Evolutionary conservation across 371 early-diverging fungal genomes (phyloP).

Genomic region (Rhizopus delemar): DNA sequence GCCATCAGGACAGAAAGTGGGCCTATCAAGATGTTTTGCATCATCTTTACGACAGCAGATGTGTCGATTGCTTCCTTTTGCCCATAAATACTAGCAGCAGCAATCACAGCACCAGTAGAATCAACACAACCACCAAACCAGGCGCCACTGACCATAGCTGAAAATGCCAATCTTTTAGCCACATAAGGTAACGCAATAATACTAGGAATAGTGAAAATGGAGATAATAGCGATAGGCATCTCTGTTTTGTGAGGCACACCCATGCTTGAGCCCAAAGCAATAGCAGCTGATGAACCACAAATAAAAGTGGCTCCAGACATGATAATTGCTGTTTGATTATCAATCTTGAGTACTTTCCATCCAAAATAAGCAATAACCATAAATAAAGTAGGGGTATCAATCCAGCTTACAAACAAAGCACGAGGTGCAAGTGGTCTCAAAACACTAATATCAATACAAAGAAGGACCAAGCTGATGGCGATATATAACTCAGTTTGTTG

Average conservation of each 20-base stretch:
- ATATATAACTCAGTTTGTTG: conserved; percentile 66
- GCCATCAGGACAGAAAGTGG: conserved; percentile 61
- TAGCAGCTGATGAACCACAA: conserved; percentile 67
- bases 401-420: conserved; percentile 65
- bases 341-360: conserved; percentile 54
- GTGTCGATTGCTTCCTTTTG: conserved; percentile 58
- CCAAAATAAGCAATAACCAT: conserved; percentile 58
- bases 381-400: conserved; percentile 61
- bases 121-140: conserved; percentile 72
- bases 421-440: conserved; percentile 59
- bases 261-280: conserved; percentile 60
- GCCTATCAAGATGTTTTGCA: conserved; percentile 65
- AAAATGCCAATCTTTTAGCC: conserved; percentile 46
- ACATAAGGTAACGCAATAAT: conserved; percentile 66
- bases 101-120: conserved; percentile 69
- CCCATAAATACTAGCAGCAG: conserved; percentile 64
- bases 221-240: conserved; percentile 66
- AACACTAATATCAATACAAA: conserved; percentile 61
- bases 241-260: conserved; percentile 59
- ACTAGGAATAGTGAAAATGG: conserved; percentile 67
- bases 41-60: conserved; percentile 66
- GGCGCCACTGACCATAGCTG: conserved; percentile 57
- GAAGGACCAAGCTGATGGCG: conserved; percentile 58
- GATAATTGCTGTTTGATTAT: conserved; percentile 61
- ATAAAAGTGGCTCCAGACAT: conserved; percentile 66